Percentiles rank a stretch among this genome's conserved stretches.
Evolutionary conservation across 2,329 filamentous ascomycete genomes (phyloP).

Genomic region (Fusarium sp.): DNA sequence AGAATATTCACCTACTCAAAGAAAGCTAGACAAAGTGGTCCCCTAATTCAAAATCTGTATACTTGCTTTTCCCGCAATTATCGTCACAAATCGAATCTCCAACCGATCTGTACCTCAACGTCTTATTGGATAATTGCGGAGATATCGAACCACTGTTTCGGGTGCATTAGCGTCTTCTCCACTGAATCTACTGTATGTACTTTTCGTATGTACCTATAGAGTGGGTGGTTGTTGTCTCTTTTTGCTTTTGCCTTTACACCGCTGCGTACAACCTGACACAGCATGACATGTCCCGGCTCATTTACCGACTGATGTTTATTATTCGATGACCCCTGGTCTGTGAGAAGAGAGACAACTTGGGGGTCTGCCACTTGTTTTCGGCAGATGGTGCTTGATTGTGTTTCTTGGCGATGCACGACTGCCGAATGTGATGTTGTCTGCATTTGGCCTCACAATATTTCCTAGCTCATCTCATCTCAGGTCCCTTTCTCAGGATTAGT

Average conservation of each 20-base stretch:
- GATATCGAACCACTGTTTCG: conserved; percentile 40
- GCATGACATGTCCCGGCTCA: conserved; percentile 23
- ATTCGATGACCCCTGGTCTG: not conserved
- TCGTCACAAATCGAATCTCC: conserved; percentile 7
- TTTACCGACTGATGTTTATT: not conserved
- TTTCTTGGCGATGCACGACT: not conserved
- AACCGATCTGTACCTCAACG: not conserved
- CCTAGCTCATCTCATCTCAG: too few relatives aligned
- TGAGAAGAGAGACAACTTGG: conserved; percentile 29
- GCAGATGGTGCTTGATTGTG: not conserved
- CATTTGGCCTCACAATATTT: not conserved
- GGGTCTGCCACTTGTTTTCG: not conserved
- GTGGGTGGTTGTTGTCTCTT: not conserved
- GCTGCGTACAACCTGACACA: conserved; percentile 2
- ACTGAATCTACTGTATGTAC: not conserved
- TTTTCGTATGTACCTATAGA: too few relatives aligned
- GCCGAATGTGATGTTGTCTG: not conserved
- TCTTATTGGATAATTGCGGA: conserved; percentile 4
- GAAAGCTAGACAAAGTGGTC: not conserved
- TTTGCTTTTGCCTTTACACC: conserved; percentile 22
- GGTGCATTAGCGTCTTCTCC: conserved; percentile 33
- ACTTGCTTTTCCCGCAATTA: conserved; percentile 25
- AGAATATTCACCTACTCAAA: too few relatives aligned
- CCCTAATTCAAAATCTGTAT: not conserved
- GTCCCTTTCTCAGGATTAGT: not conserved